These are phyloP conservation scores for Aspergillus fructus DNA, from an alignment of 2,329 filamentous ascomycete species.

Conservation along the genomic window DNA sequence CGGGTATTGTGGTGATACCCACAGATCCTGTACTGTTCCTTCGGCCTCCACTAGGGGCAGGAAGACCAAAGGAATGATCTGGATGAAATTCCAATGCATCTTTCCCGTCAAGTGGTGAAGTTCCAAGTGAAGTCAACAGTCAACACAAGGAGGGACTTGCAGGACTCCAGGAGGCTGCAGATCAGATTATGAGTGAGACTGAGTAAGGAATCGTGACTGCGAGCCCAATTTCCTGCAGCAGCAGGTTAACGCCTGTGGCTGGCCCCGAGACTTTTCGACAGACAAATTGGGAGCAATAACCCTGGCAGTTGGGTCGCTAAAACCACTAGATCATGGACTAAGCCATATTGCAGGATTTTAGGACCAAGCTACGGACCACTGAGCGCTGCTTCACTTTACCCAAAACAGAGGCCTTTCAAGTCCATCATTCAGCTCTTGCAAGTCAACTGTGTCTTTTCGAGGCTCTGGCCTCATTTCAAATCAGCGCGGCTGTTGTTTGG, in stretches of 20 bases:
- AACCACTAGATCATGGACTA: background rate
- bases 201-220: background rate
- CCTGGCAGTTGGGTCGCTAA: background rate
- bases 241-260: background rate
- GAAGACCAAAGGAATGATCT: background rate
- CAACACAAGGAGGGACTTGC: background rate
- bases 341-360: conserved; percentile 3
- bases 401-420: background rate
- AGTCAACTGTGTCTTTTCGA: background rate
- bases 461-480: too few relatives aligned
- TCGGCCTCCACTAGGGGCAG: background rate
- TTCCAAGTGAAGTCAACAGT: background rate
- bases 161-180: background rate
- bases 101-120: background rate
- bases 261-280: background rate
- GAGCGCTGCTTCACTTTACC: background rate
- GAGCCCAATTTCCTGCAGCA: background rate
- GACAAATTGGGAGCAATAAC: background rate
- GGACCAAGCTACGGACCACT: background rate
- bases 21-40: conserved; percentile 8
- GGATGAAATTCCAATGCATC: background rate
- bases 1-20: conserved; percentile 3
- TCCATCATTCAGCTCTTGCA: background rate
- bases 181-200: background rate
- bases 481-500: too few relatives aligned